Base-by-base conservation (phyloP, 1,284 basidiomycete species). In the Salmacisia buchloeana region DNA sequence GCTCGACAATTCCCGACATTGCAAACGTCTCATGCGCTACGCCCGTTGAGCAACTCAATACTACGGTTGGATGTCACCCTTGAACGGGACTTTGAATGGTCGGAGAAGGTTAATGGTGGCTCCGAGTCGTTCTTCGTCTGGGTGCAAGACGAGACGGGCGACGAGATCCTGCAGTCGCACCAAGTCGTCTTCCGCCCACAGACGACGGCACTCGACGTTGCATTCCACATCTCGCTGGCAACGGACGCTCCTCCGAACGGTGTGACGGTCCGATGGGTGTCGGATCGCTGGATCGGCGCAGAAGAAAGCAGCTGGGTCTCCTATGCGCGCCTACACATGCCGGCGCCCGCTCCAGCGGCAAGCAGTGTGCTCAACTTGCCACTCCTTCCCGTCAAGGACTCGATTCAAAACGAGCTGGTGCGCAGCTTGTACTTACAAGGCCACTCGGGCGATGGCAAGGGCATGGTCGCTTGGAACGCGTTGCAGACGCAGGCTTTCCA, bases 81-180 rank as follows among this genome's bases (percentile, higher is more conserved):
- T 39, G 82, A 82, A 23, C 86, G 87, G 25, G 81, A 84, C 9
- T 99, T 98, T 77, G 85, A 85, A n/a, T 98, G 96, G 96, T 90
- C 84, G 72, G 76, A 83, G 33, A 89, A 86, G 77, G 74, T 88
- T 3, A 93, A 96, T 69, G 90, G 89, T 0, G 83, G 82, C 2
- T 82, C 84, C 0, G 92, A 98, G 80, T 89, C 92, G 1, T 97
- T 98, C 82, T 96, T 92, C 87, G 81, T 98, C 57, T 98, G 96
- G 94, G 83, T 97, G 5, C 93, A 98, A 81, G 92, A 94, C 74
- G 84, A 89, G 35, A 85, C 89, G 49, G 89, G 88, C 9, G 74
- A 85, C 21, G 85, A 86, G 41, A 96, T 98, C 71, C 84, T 94
- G n/a, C 91, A 96, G 75, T 85, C 90, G 69, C 83, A 87, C 1